Percentiles rank a stretch among this genome's conserved stretches.
Conservation (phyloP, 2,329 filamentous ascomycete genomes). For the Epichloe uncinata region DNA sequence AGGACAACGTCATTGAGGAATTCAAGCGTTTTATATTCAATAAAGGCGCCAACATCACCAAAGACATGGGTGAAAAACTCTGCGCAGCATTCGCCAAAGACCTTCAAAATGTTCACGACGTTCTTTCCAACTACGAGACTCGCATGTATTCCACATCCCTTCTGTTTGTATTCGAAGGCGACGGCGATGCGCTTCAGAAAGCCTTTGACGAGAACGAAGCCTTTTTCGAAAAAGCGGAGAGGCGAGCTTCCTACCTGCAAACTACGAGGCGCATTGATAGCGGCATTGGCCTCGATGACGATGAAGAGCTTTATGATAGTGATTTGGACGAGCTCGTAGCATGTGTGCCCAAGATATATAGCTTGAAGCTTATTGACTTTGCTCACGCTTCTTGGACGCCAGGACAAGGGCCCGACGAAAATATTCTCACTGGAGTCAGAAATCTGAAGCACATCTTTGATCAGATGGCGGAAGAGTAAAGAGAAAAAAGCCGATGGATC, state of each 20-base stretch:
- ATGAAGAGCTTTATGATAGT: slow-evolving; percentile 23
- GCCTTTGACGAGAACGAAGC: slow-evolving; percentile 42
- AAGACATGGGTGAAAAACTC: slow-evolving; percentile 42
- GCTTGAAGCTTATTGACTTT: slow-evolving; percentile 89
- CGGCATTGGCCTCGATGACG: slow-evolving; percentile 36
- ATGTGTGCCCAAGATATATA: slow-evolving; percentile 52
- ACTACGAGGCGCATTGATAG: slow-evolving; percentile 39
- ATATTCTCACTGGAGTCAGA: slow-evolving; percentile 60
- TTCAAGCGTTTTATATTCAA: slow-evolving; percentile 48
- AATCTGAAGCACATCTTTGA: slow-evolving; percentile 60
- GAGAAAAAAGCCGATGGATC: neutral
- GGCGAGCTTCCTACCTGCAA: slow-evolving; percentile 12
- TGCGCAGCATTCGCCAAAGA: slow-evolving; percentile 40
- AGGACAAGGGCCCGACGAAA: slow-evolving; percentile 75
- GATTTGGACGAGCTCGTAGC: slow-evolving; percentile 35
- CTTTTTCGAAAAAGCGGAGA: slow-evolving; percentile 37
- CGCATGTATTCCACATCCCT: slow-evolving; percentile 52
- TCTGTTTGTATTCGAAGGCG: slow-evolving; percentile 52
- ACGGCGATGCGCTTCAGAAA: slow-evolving; percentile 38
- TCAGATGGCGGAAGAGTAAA: slow-evolving; percentile 34
- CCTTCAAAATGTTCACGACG: slow-evolving; percentile 36
- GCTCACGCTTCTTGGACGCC: slow-evolving; percentile 80
- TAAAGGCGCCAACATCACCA: slow-evolving; percentile 41
- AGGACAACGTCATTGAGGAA: slow-evolving; percentile 39
- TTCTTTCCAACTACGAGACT: slow-evolving; percentile 42